A percentile compares a stretch with the other conserved stretches of the same genome.
phyloP scores from a whole-genome alignment of 1,139 yeast species.

The Yamadazyma sp. region DNA sequence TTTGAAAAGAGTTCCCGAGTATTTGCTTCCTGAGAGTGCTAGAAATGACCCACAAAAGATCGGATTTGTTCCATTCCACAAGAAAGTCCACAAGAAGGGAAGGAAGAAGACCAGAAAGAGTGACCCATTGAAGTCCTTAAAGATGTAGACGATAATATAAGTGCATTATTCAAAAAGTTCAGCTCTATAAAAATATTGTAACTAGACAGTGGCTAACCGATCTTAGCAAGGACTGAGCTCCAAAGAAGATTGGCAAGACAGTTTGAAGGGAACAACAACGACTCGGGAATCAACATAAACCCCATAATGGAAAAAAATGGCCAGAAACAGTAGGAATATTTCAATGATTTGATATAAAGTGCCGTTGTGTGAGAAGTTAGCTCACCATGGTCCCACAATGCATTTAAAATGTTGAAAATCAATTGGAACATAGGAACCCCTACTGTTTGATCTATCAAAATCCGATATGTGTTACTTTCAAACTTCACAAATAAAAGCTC shows the following conservation, averaged over 20 bases:
- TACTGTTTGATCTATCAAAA: slow-evolving; percentile 51
- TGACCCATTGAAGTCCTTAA: slow-evolving; percentile 69
- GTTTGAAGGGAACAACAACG: slow-evolving; percentile 56
- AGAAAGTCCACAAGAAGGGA: slow-evolving; percentile 50
- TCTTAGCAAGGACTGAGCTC: slow-evolving; percentile 50
- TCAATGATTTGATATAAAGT: slow-evolving; percentile 47
- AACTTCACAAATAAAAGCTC: slow-evolving; percentile 41
- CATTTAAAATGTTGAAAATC: slow-evolving; percentile 46
- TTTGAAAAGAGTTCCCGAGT: slow-evolving; percentile 89
- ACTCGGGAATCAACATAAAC: slow-evolving; percentile 48
- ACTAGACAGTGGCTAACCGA: too few relatives aligned
- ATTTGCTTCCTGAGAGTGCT: slow-evolving; percentile 80
- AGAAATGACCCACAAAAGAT: slow-evolving; percentile 57
- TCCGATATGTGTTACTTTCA: slow-evolving; percentile 35
- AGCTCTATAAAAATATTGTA: too few relatives aligned
- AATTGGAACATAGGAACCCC: slow-evolving; percentile 60
- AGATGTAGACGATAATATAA: slow-evolving; percentile 11
- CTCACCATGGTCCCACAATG: slow-evolving; percentile 58
- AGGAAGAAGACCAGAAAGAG: slow-evolving; percentile 42
- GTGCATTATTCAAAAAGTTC: neutral
- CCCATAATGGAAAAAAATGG: slow-evolving; percentile 54
- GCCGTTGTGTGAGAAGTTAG: slow-evolving; percentile 24
- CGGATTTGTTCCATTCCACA: slow-evolving; percentile 79
- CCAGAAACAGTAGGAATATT: slow-evolving; percentile 58
- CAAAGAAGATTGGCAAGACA: slow-evolving; percentile 58